Conservation (phyloP, 2,329 filamentous ascomycete species). For the Colletotrichum echinochloae region DNA sequence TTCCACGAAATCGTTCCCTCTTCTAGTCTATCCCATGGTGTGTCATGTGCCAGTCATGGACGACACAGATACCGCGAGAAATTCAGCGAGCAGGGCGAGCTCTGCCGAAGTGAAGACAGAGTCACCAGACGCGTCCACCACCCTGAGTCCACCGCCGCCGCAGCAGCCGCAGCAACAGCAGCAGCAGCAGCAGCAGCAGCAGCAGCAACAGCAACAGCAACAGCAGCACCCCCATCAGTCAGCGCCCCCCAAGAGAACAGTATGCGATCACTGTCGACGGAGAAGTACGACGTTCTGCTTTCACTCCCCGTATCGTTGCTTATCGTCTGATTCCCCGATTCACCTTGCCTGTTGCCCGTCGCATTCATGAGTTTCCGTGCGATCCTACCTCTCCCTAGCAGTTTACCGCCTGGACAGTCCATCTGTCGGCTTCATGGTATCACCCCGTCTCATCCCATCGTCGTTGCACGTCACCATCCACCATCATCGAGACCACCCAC, state of each 20-base stretch:
- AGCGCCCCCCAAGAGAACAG: constrained; percentile 50
- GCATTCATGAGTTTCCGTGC: constrained; percentile 41
- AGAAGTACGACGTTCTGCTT: constrained; percentile 51
- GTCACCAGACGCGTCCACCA: constrained; percentile 36
- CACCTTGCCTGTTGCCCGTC: constrained; percentile 6
- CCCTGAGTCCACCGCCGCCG: constrained; percentile 11
- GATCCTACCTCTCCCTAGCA: constrained; percentile 41
- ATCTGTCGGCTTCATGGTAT: constrained; percentile 35
- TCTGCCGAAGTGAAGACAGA: constrained; percentile 41
- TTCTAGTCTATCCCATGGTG: constrained; percentile 6
- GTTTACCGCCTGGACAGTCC: constrained; percentile 39
- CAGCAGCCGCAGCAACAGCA: constrained; percentile 11
- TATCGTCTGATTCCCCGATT: constrained; percentile 13
- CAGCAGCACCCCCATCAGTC: constrained; percentile 33
- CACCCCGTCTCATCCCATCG: constrained; percentile 23
- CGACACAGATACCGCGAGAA: constrained; percentile 40
- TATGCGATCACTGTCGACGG: constrained; percentile 60
- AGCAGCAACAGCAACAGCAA: neutral
- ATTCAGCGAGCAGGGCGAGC: constrained; percentile 40
- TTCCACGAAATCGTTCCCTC: constrained; percentile 15
- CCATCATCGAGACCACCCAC: neutral
- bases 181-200: constrained; percentile 2
- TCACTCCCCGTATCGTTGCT: constrained; percentile 5
- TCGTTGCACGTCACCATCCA: constrained; percentile 25
- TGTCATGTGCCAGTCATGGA: constrained; percentile 39